Evolutionary conservation across 257 asterid species (phyloP).

Genomic region (Solanum sparsipilum): DNA sequence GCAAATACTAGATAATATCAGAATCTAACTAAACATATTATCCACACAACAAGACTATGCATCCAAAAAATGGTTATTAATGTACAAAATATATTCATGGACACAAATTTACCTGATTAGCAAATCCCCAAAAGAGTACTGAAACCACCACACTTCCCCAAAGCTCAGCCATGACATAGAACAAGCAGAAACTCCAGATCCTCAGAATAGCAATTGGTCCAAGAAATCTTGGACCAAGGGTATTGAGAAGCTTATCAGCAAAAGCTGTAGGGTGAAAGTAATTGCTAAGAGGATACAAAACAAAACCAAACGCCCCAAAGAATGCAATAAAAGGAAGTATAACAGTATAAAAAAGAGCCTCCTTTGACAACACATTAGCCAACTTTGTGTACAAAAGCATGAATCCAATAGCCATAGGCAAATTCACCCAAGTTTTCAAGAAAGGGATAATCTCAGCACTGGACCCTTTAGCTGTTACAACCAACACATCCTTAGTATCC

Average conservation of each 20-base stretch:
- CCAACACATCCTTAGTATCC: slow-evolving; percentile 95
- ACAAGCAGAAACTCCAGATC: slow-evolving; percentile 97
- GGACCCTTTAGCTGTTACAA: slow-evolving; percentile 94
- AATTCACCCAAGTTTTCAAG: slow-evolving; percentile 98
- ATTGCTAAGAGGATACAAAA: slow-evolving; percentile 78
- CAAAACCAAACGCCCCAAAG: slow-evolving; percentile 94
- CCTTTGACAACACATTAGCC: slow-evolving; percentile 78
- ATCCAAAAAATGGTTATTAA: neutral
- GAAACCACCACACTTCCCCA: slow-evolving; percentile 99
- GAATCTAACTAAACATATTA: neutral
- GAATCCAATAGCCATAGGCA: slow-evolving; percentile 97
- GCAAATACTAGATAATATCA: neutral
- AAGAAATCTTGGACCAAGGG: slow-evolving; percentile 90
- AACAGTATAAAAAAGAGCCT: slow-evolving; percentile 81
- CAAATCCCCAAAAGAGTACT: slow-evolving; percentile 97
- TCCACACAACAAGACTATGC: neutral
- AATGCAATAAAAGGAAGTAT: slow-evolving; percentile 86
- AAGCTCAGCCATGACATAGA: slow-evolving; percentile 98
- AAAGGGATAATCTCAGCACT: slow-evolving; percentile 98
- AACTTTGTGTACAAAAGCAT: slow-evolving; percentile 80
- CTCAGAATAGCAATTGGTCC: slow-evolving; percentile 98
- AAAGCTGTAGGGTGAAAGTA: slow-evolving; percentile 88
- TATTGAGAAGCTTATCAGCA: slow-evolving; percentile 69
- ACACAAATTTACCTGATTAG: slow-evolving; percentile 67
- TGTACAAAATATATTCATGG: neutral